A percentile compares a stretch with the other conserved stretches of the same genome.
Conservation (phyloP, 2,329 filamentous ascomycete species). For the Nigrospora oryzae region DNA sequence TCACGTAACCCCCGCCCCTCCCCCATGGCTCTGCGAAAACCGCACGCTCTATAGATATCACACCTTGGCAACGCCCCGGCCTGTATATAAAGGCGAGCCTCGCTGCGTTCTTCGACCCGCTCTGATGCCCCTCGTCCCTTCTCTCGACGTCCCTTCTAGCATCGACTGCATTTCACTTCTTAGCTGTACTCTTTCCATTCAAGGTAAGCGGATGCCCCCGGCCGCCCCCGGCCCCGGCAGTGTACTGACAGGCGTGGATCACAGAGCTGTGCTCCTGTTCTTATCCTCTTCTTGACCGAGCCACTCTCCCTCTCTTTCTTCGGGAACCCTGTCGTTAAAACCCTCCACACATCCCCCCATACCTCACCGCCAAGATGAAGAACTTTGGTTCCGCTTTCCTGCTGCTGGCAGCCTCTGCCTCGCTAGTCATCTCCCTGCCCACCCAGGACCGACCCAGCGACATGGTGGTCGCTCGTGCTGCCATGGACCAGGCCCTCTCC, state of each 20-base stretch:
- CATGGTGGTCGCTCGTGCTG: slow-evolving; percentile 1
- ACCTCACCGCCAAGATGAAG: slow-evolving; percentile 4
- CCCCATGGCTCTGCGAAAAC: too few species aligned
- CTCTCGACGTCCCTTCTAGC: not conserved
- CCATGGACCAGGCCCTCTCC: not conserved
- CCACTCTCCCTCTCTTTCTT: not conserved
- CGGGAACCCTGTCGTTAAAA: too few species aligned
- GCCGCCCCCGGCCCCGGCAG: not conserved
- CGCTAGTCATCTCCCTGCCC: slow-evolving; percentile 3
- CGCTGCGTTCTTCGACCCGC: not conserved
- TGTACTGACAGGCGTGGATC: not conserved
- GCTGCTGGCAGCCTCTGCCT: slow-evolving; percentile 7
- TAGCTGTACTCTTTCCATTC: not conserved
- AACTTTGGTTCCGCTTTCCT: slow-evolving; percentile 4
- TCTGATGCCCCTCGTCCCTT: not conserved
- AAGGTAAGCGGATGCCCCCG: not conserved
- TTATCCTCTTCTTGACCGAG: not conserved
- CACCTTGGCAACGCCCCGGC: too few species aligned
- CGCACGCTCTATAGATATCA: too few species aligned
- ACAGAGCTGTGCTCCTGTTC: slow-evolving; percentile 1
- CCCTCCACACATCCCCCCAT: not conserved
- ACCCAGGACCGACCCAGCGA: not conserved
- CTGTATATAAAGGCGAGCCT: too few species aligned
- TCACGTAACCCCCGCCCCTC: too few species aligned
- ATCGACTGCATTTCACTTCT: slow-evolving; percentile 1